A percentile compares a stretch with the other conserved stretches of the same genome.
Conservation (phyloP, 164 flowering plant genomes). For the Nymphaea thermarum region DNA sequence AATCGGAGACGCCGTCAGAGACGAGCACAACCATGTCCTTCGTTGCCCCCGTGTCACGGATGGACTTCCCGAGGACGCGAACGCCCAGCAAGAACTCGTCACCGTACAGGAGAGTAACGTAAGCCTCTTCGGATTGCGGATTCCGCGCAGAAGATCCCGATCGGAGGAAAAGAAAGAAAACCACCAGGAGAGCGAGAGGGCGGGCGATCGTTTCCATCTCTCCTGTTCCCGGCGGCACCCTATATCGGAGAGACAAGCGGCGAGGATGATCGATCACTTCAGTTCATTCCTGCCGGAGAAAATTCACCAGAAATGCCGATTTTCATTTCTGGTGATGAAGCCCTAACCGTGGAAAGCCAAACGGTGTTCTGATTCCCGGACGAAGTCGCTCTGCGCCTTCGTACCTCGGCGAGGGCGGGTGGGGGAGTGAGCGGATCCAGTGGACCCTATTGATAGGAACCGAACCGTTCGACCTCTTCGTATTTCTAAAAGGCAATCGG, state of each 20-base stretch:
- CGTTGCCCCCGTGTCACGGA: slow-evolving; percentile 68
- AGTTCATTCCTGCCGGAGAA: too few species aligned
- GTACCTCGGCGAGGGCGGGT: too few species aligned
- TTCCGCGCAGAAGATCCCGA: slow-evolving; percentile 4
- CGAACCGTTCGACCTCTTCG: too few species aligned
- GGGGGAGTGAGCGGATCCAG: too few species aligned
- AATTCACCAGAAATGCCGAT: too few species aligned
- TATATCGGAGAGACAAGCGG: not conserved
- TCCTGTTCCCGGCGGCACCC: not conserved
- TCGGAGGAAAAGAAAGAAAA: slow-evolving; percentile 7
- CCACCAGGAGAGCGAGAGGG: not conserved
- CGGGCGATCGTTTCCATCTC: not conserved
- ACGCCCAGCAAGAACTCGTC: slow-evolving; percentile 93
- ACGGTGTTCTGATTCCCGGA: too few species aligned
- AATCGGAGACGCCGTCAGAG: slow-evolving; percentile 90
- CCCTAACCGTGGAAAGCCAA: too few species aligned
- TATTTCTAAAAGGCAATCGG: too few species aligned
- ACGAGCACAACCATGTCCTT: slow-evolving; percentile 90
- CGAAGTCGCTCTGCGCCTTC: too few species aligned
- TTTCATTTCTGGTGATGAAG: too few species aligned
- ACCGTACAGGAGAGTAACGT: slow-evolving; percentile 83
- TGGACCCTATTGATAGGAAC: too few species aligned
- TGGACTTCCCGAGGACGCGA: slow-evolving; percentile 87
- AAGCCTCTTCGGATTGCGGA: slow-evolving; percentile 45
- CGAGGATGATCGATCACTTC: too few species aligned